Conservation (phyloP, 805 yeast species). For the Dipodascopsis uninucleata region DNA sequence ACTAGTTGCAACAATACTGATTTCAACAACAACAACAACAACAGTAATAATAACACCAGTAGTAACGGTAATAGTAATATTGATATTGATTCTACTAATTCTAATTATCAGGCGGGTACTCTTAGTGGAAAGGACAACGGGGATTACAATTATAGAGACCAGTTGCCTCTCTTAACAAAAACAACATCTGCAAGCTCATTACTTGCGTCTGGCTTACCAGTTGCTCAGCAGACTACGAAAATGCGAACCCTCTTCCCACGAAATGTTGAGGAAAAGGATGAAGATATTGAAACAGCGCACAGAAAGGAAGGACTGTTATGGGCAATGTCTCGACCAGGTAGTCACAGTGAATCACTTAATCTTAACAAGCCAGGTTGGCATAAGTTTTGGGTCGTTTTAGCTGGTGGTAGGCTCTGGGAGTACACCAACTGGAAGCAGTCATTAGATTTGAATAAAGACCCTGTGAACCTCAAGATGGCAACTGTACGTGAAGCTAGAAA, state of each 20-base stretch:
- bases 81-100: too few species aligned
- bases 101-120: too few species aligned
- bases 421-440: slow-evolving; percentile 80
- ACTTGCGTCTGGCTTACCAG: too few species aligned
- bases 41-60: too few species aligned
- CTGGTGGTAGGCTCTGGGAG: slow-evolving; percentile 64
- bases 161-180: slow-evolving; percentile 3
- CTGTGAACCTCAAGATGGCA: slow-evolving; percentile 68
- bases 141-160: not conserved
- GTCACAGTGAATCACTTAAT: slow-evolving; percentile 35
- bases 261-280: slow-evolving; percentile 8
- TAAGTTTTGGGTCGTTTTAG: slow-evolving; percentile 78
- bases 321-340: slow-evolving; percentile 43
- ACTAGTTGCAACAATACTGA: too few species aligned
- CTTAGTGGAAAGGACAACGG: too few species aligned
- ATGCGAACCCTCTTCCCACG: too few species aligned
- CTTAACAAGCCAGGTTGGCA: slow-evolving; percentile 59
- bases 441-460: slow-evolving; percentile 54
- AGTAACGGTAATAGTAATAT: too few species aligned
- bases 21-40: too few species aligned
- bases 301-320: slow-evolving; percentile 44
- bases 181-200: slow-evolving; percentile 8
- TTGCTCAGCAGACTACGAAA: too few species aligned
- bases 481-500: slow-evolving; percentile 48
- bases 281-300: slow-evolving; percentile 4